These are phyloP conservation scores for Bruguiera sexangula DNA, from an alignment of 345 rosid genomes.

Conservation along the genomic window DNA sequence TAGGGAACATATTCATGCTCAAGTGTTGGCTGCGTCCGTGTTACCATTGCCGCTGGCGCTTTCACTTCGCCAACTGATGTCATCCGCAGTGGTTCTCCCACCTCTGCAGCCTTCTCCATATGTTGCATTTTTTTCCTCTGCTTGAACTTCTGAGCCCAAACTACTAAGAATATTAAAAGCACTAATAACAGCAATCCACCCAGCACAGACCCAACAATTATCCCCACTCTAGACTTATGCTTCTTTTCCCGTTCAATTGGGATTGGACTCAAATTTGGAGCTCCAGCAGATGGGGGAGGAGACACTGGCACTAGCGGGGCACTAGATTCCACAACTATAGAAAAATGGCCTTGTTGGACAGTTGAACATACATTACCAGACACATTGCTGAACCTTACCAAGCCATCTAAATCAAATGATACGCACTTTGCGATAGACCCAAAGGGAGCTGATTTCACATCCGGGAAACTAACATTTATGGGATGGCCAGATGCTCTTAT, in stretches of 20 bases:
- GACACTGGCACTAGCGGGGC: conserved; percentile 44
- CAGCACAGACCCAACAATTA: conserved; percentile 70
- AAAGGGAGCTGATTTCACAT: conserved; percentile 40
- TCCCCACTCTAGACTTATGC: conserved; percentile 45
- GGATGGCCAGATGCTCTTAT: conserved; percentile 48
- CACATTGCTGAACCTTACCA: conserved; percentile 50
- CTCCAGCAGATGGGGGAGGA: conserved; percentile 13
- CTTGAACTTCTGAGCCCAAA: conserved; percentile 60
- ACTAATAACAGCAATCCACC: conserved; percentile 61
- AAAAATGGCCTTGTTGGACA: conserved; percentile 71
- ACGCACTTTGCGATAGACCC: conserved; percentile 70
- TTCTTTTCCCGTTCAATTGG: conserved; percentile 26
- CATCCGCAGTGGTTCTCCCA: conserved; percentile 79
- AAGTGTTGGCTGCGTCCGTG: conserved; percentile 83
- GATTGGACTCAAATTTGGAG: conserved; percentile 15
- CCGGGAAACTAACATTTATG: conserved; percentile 56
- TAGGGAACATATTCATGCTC: conserved; percentile 83
- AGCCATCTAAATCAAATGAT: conserved; percentile 59
- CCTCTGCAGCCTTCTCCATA: conserved; percentile 95
- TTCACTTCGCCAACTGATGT: conserved; percentile 72
- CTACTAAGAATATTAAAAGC: conserved; percentile 42
- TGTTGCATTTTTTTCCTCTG: conserved; percentile 57
- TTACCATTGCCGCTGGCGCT: conserved; percentile 78
- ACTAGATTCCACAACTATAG: conserved; percentile 63
- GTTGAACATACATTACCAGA: conserved; percentile 57